Evolutionary conservation across 1,139 yeast genomes (phyloP).

Genomic region (Starmera stellimalicola): DNA sequence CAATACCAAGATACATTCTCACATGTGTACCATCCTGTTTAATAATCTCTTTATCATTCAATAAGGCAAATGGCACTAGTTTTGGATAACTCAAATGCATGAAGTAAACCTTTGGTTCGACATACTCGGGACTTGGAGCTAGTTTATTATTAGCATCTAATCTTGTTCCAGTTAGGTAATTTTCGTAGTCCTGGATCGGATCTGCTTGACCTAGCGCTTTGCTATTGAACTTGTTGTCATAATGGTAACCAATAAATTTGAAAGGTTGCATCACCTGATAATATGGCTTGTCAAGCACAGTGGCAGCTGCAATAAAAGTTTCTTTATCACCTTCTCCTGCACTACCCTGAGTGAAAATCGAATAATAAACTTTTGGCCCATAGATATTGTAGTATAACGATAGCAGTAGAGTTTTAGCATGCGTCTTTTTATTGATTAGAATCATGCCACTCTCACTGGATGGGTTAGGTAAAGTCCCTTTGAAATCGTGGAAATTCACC

Average conservation of each 20-base stretch:
- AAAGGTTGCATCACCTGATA: constrained; percentile 45
- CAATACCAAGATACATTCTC: constrained; percentile 19
- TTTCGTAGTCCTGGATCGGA: constrained; percentile 30
- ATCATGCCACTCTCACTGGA: constrained; percentile 59
- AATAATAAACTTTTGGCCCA: constrained; percentile 53
- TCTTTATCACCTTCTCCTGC: constrained; percentile 73
- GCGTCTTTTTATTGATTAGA: constrained; percentile 42
- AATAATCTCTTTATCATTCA: constrained; percentile 34
- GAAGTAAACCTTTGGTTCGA: constrained; percentile 27
- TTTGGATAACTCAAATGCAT: constrained; percentile 66
- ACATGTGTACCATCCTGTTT: constrained; percentile 23
- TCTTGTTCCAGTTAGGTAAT: constrained; percentile 12
- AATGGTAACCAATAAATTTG: constrained; percentile 45
- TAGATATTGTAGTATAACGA: constrained; percentile 49
- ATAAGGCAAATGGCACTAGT: constrained; percentile 41
- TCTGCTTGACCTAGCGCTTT: constrained; percentile 57
- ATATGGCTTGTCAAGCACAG: constrained; percentile 37
- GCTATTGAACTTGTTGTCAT: constrained; percentile 30
- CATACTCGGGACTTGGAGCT: constrained; percentile 9
- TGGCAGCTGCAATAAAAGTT: constrained; percentile 58
- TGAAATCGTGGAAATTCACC: constrained; percentile 41
- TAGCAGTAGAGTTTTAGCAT: constrained; percentile 39
- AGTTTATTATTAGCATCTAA: constrained; percentile 15
- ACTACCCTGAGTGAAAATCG: constrained; percentile 54
- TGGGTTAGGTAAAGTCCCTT: constrained; percentile 53